phyloP scores from a whole-genome alignment of 257 asterid species.

The Haberlea rhodopensis region DNA sequence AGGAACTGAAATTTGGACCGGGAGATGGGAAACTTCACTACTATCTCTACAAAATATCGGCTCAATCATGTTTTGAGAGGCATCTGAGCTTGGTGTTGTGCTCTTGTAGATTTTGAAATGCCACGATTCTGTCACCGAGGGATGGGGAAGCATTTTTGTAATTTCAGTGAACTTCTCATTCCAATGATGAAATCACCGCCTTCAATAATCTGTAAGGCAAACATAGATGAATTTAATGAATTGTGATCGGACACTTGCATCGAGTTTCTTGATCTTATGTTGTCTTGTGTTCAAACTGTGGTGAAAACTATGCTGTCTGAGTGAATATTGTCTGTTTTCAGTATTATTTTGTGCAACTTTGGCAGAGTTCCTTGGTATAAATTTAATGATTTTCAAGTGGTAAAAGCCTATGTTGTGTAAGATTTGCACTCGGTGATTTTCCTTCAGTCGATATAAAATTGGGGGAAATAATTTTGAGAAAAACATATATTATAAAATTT shows the following conservation, averaged over 20 bases:
- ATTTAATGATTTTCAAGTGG: background rate
- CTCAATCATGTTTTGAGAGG: conserved; percentile 50
- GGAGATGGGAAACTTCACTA: conserved; percentile 90
- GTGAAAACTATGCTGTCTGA: background rate
- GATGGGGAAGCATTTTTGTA: conserved; percentile 29
- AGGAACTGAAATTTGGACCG: conserved; percentile 87
- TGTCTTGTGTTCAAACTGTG: conserved; percentile 7
- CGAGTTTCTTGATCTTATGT: conserved; percentile 15
- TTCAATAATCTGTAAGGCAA: conserved; percentile 5
- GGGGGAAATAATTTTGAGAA: no score
- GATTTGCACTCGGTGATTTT: no score
- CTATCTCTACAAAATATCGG: conserved; percentile 85
- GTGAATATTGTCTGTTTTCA: background rate
- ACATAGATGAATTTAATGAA: conserved; percentile 23
- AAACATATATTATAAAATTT: no score
- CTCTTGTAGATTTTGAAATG: conserved; percentile 46
- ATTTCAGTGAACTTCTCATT: conserved; percentile 10
- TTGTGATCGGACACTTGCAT: conserved; percentile 25
- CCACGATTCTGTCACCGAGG: conserved; percentile 4
- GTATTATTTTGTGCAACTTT: background rate
- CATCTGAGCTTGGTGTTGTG: conserved; percentile 86
- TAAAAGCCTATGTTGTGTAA: background rate
- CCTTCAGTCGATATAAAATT: no score
- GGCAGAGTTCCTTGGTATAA: background rate
- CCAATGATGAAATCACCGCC: conserved; percentile 9